Base-by-base conservation (phyloP, 257 asterid species). In the Catharanthus roseus region DNA sequence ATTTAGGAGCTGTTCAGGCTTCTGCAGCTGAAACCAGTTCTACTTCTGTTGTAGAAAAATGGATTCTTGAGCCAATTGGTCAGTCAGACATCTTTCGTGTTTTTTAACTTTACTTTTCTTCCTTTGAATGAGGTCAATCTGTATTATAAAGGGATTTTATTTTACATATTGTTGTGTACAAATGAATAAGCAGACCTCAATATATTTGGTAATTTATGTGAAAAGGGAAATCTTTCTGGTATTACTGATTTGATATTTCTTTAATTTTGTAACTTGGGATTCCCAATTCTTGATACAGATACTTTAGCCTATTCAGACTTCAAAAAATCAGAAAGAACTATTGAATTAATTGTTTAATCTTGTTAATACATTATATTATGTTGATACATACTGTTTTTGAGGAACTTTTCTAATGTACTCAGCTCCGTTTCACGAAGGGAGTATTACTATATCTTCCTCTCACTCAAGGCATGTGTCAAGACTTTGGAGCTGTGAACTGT, bases 41-140 rank as follows among this genome's bases (percentile, higher is more conserved):
- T 2, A 39, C 79, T 11, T 76, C 63, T 77, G 72, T 42, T 71
- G 83, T 89, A 15, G 78, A 80, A 5, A 82, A 83, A 83, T 93
- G 97, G 98, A 69, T 90, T 80, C 93, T 93, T 84, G 81, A 90
- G 77, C 95, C 95, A 72, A 79, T 90, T 16, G 96, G 97, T 90
- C 28, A 28, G 82, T 76, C 16, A 38, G 3, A n/a, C n/a, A n/a
- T n/a, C n/a, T 31, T 0, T 12, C 15, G 19, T n/a, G 53, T 21
- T 16, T 38, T 70, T 34, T 33, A 0, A 18, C 21, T 5, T 31
- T 41, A 15, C 29, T 6, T n/a, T 13, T 16, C 24, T 15, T 6
- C 54, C 51, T 11, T 1, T 49, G 18, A 23, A 54, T 34, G 13
- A 8, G 8, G 42, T 39, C 8, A 47, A 23, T 57, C 1, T 44